A percentile compares a stretch with the other conserved stretches of the same genome.
phyloP scores from a whole-genome alignment of 139 green algal species.

The Picochlorum sp. region DNA sequence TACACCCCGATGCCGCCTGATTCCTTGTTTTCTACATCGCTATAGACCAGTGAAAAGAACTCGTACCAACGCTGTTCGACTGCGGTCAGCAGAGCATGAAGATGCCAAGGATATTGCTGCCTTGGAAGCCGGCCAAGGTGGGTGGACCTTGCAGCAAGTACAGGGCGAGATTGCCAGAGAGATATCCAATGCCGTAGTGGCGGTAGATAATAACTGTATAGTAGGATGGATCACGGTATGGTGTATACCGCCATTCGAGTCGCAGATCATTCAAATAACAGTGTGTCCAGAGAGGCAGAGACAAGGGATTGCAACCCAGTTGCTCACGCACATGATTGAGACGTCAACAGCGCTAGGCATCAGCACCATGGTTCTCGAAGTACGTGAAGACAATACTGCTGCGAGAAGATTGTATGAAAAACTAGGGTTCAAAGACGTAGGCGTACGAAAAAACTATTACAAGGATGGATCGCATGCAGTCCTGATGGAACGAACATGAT shows the following conservation, averaged over 20 bases:
- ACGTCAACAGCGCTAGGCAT: background rate
- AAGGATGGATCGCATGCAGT: slow-evolving; percentile 17
- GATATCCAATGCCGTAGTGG: slow-evolving; percentile 8
- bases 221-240: slow-evolving; percentile 10
- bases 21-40: too few species aligned
- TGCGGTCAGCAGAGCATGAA: background rate
- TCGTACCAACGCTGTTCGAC: background rate
- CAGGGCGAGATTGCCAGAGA: background rate
- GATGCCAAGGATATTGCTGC: background rate
- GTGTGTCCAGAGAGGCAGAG: slow-evolving; percentile 5
- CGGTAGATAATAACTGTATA: background rate
- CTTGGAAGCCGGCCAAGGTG: slow-evolving; percentile 4
- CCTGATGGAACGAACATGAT: slow-evolving; percentile 11
- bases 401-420: slow-evolving; percentile 16
- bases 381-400: background rate
- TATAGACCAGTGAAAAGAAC: too few species aligned
- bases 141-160: background rate
- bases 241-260: slow-evolving; percentile 10
- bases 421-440: slow-evolving; percentile 13
- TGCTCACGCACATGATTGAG: background rate
- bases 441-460: slow-evolving; percentile 13
- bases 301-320: slow-evolving; percentile 6
- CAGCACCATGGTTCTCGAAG: slow-evolving; percentile 5
- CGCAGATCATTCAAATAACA: slow-evolving; percentile 16
- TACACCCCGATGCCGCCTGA: too few species aligned